Evolutionary conservation across 495 filamentous ascomycete species (phyloP), one percentile per base, ranked within the genome.

Genomic region (Geoglossum glabrum): DNA sequence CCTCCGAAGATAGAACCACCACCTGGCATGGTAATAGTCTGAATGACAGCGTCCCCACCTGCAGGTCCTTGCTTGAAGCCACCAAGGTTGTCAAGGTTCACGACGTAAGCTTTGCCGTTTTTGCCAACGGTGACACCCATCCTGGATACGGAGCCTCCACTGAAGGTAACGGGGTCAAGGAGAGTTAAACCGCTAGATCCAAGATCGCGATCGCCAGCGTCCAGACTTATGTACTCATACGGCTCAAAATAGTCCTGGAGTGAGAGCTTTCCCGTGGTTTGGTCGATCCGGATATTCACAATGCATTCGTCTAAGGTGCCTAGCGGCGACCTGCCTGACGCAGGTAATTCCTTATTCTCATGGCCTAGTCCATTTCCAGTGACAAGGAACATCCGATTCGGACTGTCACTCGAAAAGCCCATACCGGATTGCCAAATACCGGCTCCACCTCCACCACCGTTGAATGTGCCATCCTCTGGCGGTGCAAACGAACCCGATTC

Each of bases 371-470:
- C 54, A 40, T 56, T 56, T 11, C 54, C 54, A 10, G 73, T 73
- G 27, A 64, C 70, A 54, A 67, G 60, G 60, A 73, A 75, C 19
- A 74, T 43, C 2, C 72, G 62, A 9, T 13, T 19, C n/a, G 57
- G 55, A 6, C 64, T 65, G 61, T 74, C 73, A 23, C 64, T 64
- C 10, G 72, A 61, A 1, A 73, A 25, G 10, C 66, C 65, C 66
- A 70, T 69, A 15, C 73, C 73, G 55, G 66, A 64, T 63, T 67
- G 62, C 73, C 71, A 76, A 54, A 75, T 67, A 9, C 73, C 73
- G 23, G 66, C 70, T 56, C 67, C 64, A 27, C 70, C 71, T 25
- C 70, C 71, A 25, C 64, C 65, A 15, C 64, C 64, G 23, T 64
- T 61, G n/a, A 64, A 28, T 54, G 17, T 61, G 57, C 40, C 64